A percentile compares a stretch with the other conserved stretches of the same genome.
phyloP scores from a whole-genome alignment of 257 asterid species.

The Striga asiatica region DNA sequence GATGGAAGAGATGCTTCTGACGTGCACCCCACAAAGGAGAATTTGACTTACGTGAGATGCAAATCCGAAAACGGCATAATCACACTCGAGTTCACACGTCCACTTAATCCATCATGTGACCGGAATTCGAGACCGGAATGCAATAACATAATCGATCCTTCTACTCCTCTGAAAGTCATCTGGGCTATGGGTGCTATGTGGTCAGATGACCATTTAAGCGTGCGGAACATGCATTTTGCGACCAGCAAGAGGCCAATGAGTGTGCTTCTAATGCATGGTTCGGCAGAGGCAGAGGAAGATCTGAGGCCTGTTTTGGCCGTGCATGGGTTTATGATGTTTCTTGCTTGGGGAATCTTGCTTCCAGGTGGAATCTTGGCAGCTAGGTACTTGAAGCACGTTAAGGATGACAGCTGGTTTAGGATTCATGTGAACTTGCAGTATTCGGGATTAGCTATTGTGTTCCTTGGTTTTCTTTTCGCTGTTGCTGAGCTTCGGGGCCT shows the following conservation, averaged over 20 bases:
- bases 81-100: conserved; percentile 88
- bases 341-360: conserved; percentile 90
- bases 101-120: conserved; percentile 60
- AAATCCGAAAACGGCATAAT: conserved; percentile 92
- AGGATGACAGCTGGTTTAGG: conserved; percentile 85
- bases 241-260: conserved; percentile 89
- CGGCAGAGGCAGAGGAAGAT: conserved; percentile 95
- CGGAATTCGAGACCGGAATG: conserved; percentile 53
- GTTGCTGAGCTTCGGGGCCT: conserved; percentile 94
- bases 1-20: conserved; percentile 63
- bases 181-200: conserved; percentile 99
- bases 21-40: conserved; percentile 73
- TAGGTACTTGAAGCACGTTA: conserved; percentile 75
- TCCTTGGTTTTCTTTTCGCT: conserved; percentile 91
- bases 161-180: conserved; percentile 74
- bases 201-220: conserved; percentile 66
- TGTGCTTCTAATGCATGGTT: conserved; percentile 75
- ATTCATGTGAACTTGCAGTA: conserved; percentile 83
- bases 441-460: conserved; percentile 85
- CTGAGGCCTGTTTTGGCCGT: conserved; percentile 90
- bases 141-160: conserved; percentile 74
- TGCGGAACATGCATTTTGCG: conserved; percentile 77
- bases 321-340: conserved; percentile 98
- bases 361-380: conserved; percentile 90
- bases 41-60: conserved; percentile 82